Evolutionary conservation across 2,329 filamentous ascomycete genomes (phyloP).

Genomic region (Neonectria sp.): DNA sequence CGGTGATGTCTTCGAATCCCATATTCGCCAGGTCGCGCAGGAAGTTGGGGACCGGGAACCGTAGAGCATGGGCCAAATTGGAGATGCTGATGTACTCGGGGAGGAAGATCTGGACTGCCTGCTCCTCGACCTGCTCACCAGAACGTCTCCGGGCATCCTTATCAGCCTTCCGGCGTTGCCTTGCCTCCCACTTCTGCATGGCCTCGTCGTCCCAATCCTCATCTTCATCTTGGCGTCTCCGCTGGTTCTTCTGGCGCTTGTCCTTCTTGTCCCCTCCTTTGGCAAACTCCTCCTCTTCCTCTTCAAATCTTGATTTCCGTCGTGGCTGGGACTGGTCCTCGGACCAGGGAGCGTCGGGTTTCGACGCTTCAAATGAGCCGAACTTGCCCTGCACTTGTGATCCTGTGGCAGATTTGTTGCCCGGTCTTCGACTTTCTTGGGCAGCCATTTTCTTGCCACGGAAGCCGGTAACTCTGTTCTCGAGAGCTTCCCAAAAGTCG

Average conservation of each 20-base stretch:
- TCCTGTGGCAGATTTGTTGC: not conserved
- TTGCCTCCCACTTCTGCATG: constrained; percentile 54
- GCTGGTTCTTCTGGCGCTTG: constrained; percentile 46
- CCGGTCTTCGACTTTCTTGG: not conserved
- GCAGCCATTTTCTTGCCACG: constrained; percentile 26
- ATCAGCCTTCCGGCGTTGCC: constrained; percentile 59
- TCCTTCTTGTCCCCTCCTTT: constrained; percentile 41
- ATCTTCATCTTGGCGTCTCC: constrained; percentile 44
- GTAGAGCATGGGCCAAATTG: constrained; percentile 83
- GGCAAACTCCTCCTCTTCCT: constrained; percentile 41
- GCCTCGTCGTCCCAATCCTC: constrained; percentile 59
- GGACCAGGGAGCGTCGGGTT: constrained; percentile 11
- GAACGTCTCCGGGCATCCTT: constrained; percentile 57
- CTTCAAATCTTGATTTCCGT: constrained; percentile 52
- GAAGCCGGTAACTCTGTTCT: constrained; percentile 41
- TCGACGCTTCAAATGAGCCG: not conserved
- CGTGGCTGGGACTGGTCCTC: constrained; percentile 35
- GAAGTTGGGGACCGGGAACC: constrained; percentile 80
- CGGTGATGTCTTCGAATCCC: constrained; percentile 88
- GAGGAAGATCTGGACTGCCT: constrained; percentile 75
- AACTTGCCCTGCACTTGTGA: not conserved
- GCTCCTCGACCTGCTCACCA: constrained; percentile 59
- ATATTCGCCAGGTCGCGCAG: constrained; percentile 83
- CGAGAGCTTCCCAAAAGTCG: constrained; percentile 45
- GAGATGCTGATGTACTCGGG: constrained; percentile 94